Base-by-base conservation (phyloP, 2,329 filamentous ascomycete species). In the Epicoccum sorghinum region DNA sequence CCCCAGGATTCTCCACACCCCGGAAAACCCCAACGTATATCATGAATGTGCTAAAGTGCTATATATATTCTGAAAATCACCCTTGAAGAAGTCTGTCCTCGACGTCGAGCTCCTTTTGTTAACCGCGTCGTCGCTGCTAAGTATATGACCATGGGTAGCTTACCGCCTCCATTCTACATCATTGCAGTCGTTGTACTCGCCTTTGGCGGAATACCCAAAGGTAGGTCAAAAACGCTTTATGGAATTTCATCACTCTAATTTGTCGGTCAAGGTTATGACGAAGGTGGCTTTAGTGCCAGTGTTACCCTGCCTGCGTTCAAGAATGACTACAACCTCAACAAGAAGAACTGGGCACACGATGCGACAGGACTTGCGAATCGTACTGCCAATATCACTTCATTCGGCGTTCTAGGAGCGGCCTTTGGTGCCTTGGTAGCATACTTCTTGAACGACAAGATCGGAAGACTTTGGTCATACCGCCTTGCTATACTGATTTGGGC, bases 301-400 rank as follows among this genome's bases (percentile, higher is more conserved):
- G 41, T 44, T 24, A 44, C 41, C 8, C 29, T 44, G 18, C 41
- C 41, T n/a, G 30, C 41, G 14, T 44, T 44, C 41, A 44, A 44
- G 22, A 22, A 44, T 12, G 41, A 44, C 12, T 35, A 44, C 12
- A 14, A 14, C 29, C 30, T 44, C 14, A 14, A 33, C 12, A 44
- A 44, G 2, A 32, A 29, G 14, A n/a, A 35, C 18, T 35, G 18
- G 41, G 18, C 30, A 13, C 14, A 22, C 41, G 30, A 44, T 9
- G 18, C 41, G 7, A 35, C 41, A 18, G 41, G 41, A n/a, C 41
- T 44, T n/a, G 41, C 22, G 14, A 44, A 44, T n/a, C 41, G 41
- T 3, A 44, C 41, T 9, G 41, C 41, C 27, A 44, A 44, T 9
- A 44, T 44, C 18, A 44, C 30, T 6, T 44, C 41, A 2, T 44